Percentiles rank a stretch among this genome's conserved stretches.
phyloP scores from a whole-genome alignment of 2,329 filamentous ascomycete species.

The Fusarium sp. region DNA sequence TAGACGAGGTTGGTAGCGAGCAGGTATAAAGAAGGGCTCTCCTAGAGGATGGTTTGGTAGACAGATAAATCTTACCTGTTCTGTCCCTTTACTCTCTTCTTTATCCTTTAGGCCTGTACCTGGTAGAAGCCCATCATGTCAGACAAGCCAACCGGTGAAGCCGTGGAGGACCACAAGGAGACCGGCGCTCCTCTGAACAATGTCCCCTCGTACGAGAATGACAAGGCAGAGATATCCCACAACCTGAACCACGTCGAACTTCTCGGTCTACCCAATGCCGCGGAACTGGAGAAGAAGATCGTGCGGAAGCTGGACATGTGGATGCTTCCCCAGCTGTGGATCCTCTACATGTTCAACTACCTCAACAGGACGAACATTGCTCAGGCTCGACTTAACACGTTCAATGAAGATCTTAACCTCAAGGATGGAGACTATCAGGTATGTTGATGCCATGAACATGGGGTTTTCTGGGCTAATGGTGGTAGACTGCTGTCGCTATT shows the following conservation, averaged over 20 bases:
- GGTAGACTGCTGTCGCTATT: slow-evolving; percentile 34
- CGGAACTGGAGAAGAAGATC: slow-evolving; percentile 37
- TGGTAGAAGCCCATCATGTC: slow-evolving; percentile 16
- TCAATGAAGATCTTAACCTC: slow-evolving; percentile 39
- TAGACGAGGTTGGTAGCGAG: not conserved
- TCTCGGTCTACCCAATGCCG: slow-evolving; percentile 19
- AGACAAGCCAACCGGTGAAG: slow-evolving; percentile 22
- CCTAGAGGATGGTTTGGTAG: not conserved
- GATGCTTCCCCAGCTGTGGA: slow-evolving; percentile 43
- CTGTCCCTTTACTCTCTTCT: slow-evolving; percentile 1
- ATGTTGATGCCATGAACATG: rapidly evolving
- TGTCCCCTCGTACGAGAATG: slow-evolving; percentile 19
- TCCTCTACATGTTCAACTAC: slow-evolving; percentile 45
- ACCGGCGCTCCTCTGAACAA: slow-evolving; percentile 2
- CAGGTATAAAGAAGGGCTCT: slow-evolving; percentile 14
- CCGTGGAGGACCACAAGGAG: slow-evolving; percentile 2
- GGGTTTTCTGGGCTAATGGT: not conserved
- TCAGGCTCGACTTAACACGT: slow-evolving; percentile 33
- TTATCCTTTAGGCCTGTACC: not conserved
- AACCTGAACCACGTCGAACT: slow-evolving; percentile 36
- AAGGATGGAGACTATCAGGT: slow-evolving; percentile 39
- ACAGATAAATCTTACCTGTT: not conserved
- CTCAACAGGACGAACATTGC: slow-evolving; percentile 42
- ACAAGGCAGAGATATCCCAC: slow-evolving; percentile 14
- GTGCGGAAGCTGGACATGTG: slow-evolving; percentile 33